Conservation (phyloP, 495 filamentous ascomycete species). For the Trichoderma reesei region DNA sequence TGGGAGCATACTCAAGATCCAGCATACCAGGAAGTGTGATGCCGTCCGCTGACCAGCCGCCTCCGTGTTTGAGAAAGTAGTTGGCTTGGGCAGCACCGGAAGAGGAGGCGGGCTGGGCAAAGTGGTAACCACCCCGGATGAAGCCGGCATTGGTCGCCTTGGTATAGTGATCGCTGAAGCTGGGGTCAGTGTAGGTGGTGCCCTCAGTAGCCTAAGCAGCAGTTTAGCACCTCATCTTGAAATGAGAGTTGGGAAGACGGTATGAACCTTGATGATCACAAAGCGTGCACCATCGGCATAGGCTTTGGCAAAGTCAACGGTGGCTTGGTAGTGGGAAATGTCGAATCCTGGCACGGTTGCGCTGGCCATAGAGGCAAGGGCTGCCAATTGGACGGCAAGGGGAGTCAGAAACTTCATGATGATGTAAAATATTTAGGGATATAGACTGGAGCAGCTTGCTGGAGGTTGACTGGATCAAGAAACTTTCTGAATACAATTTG, state of each 20-base stretch:
- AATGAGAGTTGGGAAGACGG: no score
- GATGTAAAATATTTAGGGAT: neutral
- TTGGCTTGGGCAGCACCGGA: slow-evolving; percentile 45
- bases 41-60: slow-evolving; percentile 52
- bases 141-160: slow-evolving; percentile 46
- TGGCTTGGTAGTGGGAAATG: slow-evolving; percentile 50
- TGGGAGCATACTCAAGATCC: slow-evolving; percentile 47
- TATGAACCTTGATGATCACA: slow-evolving; percentile 53
- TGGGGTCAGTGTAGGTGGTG: slow-evolving; percentile 41
- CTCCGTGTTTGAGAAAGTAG: slow-evolving; percentile 52
- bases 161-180: slow-evolving; percentile 45
- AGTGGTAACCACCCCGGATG: slow-evolving; percentile 56
- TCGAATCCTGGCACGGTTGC: slow-evolving; percentile 51
- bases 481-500: no score
- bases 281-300: slow-evolving; percentile 48
- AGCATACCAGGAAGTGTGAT: slow-evolving; percentile 59
- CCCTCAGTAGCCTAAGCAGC: slow-evolving; percentile 47
- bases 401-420: neutral
- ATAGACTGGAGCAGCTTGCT: no score
- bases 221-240: no score
- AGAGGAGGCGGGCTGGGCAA: slow-evolving; percentile 43
- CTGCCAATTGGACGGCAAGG: neutral
- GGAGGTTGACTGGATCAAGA: neutral
- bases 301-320: slow-evolving; percentile 43
- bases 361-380: slow-evolving; percentile 18